Evolutionary conservation across 768 basidiomycete genomes (phyloP), one percentile per base, ranked within the genome.

Genomic region (Termitomyces sp.): DNA sequence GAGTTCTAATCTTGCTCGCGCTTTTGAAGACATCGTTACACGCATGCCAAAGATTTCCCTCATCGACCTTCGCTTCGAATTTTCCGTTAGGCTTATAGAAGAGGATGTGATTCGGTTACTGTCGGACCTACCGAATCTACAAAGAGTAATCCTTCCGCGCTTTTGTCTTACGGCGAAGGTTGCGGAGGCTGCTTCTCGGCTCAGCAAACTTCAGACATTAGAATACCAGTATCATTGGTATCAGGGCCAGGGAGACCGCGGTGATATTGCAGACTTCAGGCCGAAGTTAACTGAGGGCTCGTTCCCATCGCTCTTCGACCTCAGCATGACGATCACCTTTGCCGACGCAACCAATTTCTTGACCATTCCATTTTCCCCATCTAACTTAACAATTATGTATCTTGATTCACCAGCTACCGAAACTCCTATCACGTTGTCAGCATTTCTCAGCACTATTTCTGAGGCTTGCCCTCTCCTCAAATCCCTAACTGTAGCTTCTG

Each of bases 241-340:
- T 0, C 82, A 85, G 59, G 84, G 85, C 6, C 66, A 63, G 14
- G 85, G 85, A 0, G 69, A 77, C 47, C 67, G 71, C 1, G 58
- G 55, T 1, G 85, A 87, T 60, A 74, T 82, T 0, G 58, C 66
- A 10, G 64, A 70, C 35, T 84, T 85, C 64, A 23, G 52, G 16
- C 84, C 86, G 1, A 62, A 60, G 3, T 68, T 85, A 16, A 43
- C 67, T 23, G 74, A 81, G 63, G 82, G 79, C 23, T 77, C 81
- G 0, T 87, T 86, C 65, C 82, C 82, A 0, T 71, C 74, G 1
- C 71, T 87, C 4, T 78, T 72, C 66, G 84, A 86, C 58, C 73
- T 85, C 43, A 80, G 77, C 4, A 61, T 82, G 50, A 81, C 80
- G 18, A 74, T 74, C 12, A 64, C 69, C n/a, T 73, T 84, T 28